Evolutionary conservation across 2,329 filamentous ascomycete species (phyloP).

Genomic region (Exophiala sp.): DNA sequence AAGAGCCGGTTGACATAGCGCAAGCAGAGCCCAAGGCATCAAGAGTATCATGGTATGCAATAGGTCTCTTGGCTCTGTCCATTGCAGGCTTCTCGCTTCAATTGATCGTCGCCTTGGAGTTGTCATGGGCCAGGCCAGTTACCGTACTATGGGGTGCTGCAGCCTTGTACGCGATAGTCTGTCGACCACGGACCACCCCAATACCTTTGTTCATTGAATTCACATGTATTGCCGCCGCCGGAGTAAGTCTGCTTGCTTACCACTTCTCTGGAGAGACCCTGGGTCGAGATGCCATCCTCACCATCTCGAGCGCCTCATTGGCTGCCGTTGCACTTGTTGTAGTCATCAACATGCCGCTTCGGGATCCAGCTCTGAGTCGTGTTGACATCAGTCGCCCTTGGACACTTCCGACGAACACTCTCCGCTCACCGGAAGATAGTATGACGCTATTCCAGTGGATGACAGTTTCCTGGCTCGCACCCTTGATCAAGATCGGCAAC

Average conservation of each 20-base stretch:
- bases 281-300: slow-evolving; percentile 2
- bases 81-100: slow-evolving; percentile 14
- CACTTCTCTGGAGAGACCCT: slow-evolving; percentile 6
- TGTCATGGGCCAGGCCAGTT: slow-evolving; percentile 10
- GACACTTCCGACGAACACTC: slow-evolving; percentile 51
- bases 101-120: slow-evolving; percentile 9
- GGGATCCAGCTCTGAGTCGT: slow-evolving; percentile 54
- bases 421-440: slow-evolving; percentile 77
- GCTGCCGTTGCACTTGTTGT: slow-evolving; percentile 43
- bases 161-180: slow-evolving; percentile 2
- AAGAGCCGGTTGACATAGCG: slow-evolving; percentile 14
- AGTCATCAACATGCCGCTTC: slow-evolving; percentile 67
- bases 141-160: slow-evolving; percentile 14
- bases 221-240: slow-evolving; percentile 3
- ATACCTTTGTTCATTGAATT: slow-evolving; percentile 14
- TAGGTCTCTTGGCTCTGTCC: slow-evolving; percentile 16
- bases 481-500: slow-evolving; percentile 65
- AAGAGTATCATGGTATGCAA: slow-evolving; percentile 6
- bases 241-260: slow-evolving; percentile 5
- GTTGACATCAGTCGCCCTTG: slow-evolving; percentile 60
- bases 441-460: slow-evolving; percentile 79
- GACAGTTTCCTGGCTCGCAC: slow-evolving; percentile 76
- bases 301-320: slow-evolving; percentile 4
- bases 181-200: slow-evolving; percentile 19
- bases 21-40: slow-evolving; percentile 2